phyloP scores from a whole-genome alignment of 345 rosid species.

The Syzygium aqueum region DNA sequence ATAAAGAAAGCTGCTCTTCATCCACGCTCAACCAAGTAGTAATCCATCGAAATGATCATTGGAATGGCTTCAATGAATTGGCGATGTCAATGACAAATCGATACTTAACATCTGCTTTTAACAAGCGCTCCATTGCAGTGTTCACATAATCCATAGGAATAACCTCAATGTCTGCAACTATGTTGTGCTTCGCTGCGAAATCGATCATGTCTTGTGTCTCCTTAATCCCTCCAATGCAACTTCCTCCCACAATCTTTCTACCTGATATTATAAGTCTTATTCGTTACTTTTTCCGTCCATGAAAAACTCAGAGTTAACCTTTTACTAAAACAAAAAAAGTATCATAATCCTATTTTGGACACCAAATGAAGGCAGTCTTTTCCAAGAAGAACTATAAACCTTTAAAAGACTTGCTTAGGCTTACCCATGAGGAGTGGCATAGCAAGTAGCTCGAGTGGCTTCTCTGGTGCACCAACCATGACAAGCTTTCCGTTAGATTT shows the following conservation, averaged over 20 bases:
- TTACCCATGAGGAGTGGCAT: constrained; percentile 23
- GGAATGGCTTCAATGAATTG: background rate
- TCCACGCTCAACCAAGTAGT: background rate
- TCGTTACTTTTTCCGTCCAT: background rate
- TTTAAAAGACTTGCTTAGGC: background rate
- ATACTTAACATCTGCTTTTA: constrained; percentile 6
- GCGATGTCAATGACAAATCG: constrained; percentile 20
- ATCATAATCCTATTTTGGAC: too few species aligned
- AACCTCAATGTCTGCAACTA: constrained; percentile 6
- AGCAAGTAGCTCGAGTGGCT: constrained; percentile 33
- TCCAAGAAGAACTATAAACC: background rate
- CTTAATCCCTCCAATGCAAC: constrained; percentile 11
- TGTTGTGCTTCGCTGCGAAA: constrained; percentile 6
- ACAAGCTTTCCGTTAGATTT: constrained; percentile 39
- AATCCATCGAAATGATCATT: background rate
- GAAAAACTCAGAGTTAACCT: background rate
- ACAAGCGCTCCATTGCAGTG: constrained; percentile 9
- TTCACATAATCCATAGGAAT: constrained; percentile 16
- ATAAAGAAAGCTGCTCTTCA: background rate
- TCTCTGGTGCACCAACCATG: constrained; percentile 33
- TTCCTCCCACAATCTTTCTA: constrained; percentile 11
- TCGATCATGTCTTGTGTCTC: constrained; percentile 25
- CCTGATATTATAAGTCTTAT: background rate
- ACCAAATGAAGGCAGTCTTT: background rate
- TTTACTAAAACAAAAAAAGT: background rate